Conservation (phyloP, 164 flowering plant genomes). For the Vitis labrusca region DNA sequence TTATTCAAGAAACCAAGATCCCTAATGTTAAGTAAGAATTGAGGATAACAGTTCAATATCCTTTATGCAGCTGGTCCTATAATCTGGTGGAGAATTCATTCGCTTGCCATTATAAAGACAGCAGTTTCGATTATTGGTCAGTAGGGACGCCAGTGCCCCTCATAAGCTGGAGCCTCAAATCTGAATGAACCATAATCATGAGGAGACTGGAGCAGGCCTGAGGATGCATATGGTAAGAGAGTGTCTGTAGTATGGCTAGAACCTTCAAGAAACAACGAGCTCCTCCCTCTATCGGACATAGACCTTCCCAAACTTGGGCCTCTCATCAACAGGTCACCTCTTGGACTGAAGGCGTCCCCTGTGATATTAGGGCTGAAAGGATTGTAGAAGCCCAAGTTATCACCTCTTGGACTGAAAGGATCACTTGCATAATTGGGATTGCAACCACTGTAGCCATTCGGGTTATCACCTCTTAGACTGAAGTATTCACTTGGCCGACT, state of each 20-base stretch:
- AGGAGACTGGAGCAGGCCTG: slow-evolving; percentile 17
- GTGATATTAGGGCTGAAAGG: no score
- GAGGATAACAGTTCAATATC: background rate
- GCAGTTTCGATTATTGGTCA: background rate
- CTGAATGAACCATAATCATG: slow-evolving; percentile 21
- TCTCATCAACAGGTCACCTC: slow-evolving; percentile 30
- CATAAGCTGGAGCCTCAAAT: background rate
- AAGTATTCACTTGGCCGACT: background rate
- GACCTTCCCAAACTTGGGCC: slow-evolving; percentile 51
- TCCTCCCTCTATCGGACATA: slow-evolving; percentile 55
- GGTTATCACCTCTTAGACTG: no score
- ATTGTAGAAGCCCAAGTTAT: background rate
- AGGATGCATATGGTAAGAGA: slow-evolving; percentile 21
- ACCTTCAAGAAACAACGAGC: slow-evolving; percentile 40
- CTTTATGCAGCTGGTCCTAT: no score
- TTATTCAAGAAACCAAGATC: background rate
- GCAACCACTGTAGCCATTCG: no score
- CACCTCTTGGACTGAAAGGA: slow-evolving; percentile 18
- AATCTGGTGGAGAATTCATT: background rate
- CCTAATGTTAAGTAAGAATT: background rate
- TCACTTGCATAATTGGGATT: background rate
- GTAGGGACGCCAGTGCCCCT: background rate
- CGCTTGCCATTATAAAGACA: background rate
- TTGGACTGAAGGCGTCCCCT: slow-evolving; percentile 18
- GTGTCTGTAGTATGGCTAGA: slow-evolving; percentile 21